Percentiles rank a stretch among this genome's conserved stretches.
phyloP scores from a whole-genome alignment of 805 yeast genomes.

The Barnettozyma wickerhamii region DNA sequence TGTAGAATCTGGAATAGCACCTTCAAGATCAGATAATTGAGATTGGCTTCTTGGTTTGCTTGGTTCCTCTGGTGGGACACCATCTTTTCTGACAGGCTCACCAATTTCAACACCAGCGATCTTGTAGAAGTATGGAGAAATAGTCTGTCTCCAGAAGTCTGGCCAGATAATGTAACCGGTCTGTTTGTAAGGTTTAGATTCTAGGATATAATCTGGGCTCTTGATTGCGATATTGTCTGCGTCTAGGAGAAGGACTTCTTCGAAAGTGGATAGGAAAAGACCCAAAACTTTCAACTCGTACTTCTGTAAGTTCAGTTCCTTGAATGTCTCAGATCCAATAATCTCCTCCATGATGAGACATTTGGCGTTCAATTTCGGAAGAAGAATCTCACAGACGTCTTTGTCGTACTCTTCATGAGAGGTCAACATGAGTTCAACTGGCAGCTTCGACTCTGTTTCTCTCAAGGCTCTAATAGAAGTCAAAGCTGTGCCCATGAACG shows the following conservation, averaged over 20 bases:
- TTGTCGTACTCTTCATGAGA: slow-evolving; percentile 38
- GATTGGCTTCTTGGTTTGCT: slow-evolving; percentile 38
- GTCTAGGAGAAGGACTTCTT: slow-evolving; percentile 41
- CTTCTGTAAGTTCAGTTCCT: slow-evolving; percentile 19
- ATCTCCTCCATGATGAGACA: slow-evolving; percentile 38
- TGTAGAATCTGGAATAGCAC: slow-evolving; percentile 64
- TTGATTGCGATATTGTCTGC: slow-evolving; percentile 43
- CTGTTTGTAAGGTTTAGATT: slow-evolving; percentile 39
- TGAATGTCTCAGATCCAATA: slow-evolving; percentile 27
- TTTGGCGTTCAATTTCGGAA: slow-evolving; percentile 38
- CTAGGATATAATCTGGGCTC: slow-evolving; percentile 45
- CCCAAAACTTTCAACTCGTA: slow-evolving; percentile 33
- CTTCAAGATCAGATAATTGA: slow-evolving; percentile 53
- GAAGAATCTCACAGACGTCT: slow-evolving; percentile 34
- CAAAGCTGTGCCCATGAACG: slow-evolving; percentile 37
- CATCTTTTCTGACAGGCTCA: slow-evolving; percentile 35
- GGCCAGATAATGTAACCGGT: slow-evolving; percentile 59
- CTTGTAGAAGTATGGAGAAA: slow-evolving; percentile 54
- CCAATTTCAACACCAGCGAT: slow-evolving; percentile 43
- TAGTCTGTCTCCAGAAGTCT: slow-evolving; percentile 66
- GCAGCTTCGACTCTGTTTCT: slow-evolving; percentile 38
- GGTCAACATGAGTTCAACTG: slow-evolving; percentile 42
- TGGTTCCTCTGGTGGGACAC: slow-evolving; percentile 33
- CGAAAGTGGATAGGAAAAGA: slow-evolving; percentile 42
- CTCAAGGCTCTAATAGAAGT: slow-evolving; percentile 36